Base-by-base conservation (phyloP, 768 basidiomycete species). In the Aureoboletus auriporus region DNA sequence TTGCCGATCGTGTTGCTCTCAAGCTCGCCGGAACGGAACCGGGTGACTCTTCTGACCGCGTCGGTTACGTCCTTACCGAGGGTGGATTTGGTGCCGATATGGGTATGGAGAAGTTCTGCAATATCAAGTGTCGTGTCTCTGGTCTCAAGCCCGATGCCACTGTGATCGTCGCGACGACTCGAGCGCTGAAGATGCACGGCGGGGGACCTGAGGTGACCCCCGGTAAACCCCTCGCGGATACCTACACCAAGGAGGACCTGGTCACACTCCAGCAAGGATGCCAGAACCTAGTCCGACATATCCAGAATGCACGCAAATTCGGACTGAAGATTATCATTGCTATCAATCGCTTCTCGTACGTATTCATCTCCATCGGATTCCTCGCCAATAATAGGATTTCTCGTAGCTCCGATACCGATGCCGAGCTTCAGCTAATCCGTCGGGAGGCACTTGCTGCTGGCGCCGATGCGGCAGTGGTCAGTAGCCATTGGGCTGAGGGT, bases 51-150 rank as follows among this genome's bases (percentile, higher is more conserved):
- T 55, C 85, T 6, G 83, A 85, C 46, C 83, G 85, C 41, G 82
- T 86, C 39, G 95, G 95, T 35, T 99, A 96, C 60, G 95, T 98
- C 50, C 81, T 99, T 57, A 99, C 95, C 27, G 95, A 99, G 71
- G 94, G 93, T 62, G 95, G 95, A 38, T 99, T 98, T 70, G 95
- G 95, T 48, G 94, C 95, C 17, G 95, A 99, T 67, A 99, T 98
- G 84, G 95, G 93, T 34, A 91, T 94, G 91, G 92, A 93, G 71
- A 96, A 99, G 69, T 99, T 98, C 78, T 97, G 92, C 77, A 97
- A 98, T 71, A 97, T 99, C 78, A 99, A 99, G 69, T 97, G 94
- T 68, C 84, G 95, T 51, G 77, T 88, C 49, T 93, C 90, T 52
- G 95, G 94, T 41, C 79, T 98, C 62, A 86, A 75, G 48, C 96